These are phyloP conservation scores for Trichosporon ovoides DNA, from an alignment of 1,284 basidiomycete genomes.

Conservation along the genomic window DNA sequence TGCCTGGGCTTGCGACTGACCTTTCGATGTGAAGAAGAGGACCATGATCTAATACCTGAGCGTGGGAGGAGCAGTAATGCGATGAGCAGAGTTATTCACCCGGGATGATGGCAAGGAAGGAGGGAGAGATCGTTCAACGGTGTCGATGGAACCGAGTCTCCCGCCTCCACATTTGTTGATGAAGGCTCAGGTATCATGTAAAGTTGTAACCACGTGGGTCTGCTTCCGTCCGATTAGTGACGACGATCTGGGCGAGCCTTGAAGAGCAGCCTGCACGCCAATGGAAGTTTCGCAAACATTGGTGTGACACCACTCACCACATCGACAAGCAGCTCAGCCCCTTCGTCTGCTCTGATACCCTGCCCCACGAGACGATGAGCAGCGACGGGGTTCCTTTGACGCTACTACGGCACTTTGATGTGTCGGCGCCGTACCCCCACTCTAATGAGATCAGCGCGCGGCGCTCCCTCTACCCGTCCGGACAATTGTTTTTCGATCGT, in stretches of 20 bases:
- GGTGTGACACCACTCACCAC: background rate
- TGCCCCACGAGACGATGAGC: slow-evolving; percentile 5
- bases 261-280: too few species aligned
- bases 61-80: background rate
- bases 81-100: background rate
- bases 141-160: too few species aligned
- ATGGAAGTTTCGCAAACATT: background rate
- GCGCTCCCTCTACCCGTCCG: slow-evolving; percentile 22
- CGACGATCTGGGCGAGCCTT: too few species aligned
- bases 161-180: too few species aligned
- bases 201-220: too few species aligned
- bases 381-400: slow-evolving; percentile 31
- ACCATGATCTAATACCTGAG: slow-evolving; percentile 48
- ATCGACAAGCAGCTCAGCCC: background rate
- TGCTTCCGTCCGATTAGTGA: too few species aligned
- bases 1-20: slow-evolving; percentile 29
- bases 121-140: background rate
- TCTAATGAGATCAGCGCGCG: slow-evolving; percentile 14
- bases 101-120: background rate
- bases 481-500: slow-evolving; percentile 38
- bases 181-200: too few species aligned
- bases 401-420: slow-evolving; percentile 38
- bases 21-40: slow-evolving; percentile 55
- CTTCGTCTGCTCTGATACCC: background rate
- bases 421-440: slow-evolving; percentile 30